Evolutionary conservation across 441 rosid genomes (phyloP).

Genomic region (Erodium texanum): DNA sequence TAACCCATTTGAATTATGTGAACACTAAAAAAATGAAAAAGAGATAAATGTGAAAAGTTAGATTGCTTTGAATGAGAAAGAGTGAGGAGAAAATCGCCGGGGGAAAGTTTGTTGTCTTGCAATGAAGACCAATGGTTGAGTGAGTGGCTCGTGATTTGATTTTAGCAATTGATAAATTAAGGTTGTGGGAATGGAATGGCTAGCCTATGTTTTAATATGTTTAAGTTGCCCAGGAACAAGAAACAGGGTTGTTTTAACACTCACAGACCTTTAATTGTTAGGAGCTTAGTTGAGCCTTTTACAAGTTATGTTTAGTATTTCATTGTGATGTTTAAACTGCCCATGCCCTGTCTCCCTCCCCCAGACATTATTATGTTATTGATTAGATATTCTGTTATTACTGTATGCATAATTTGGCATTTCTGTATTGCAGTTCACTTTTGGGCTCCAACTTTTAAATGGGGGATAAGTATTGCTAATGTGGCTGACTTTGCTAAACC

Average conservation of each 20-base stretch:
- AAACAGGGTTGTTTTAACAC: background rate
- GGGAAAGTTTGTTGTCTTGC: background rate
- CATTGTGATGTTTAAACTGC: background rate
- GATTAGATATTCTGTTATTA: background rate
- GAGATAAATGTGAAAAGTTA: background rate
- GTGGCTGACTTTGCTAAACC: constrained; percentile 79
- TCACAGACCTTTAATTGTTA: background rate
- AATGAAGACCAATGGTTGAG: background rate
- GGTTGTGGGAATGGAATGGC: background rate
- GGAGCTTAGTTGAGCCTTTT: background rate
- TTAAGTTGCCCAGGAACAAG: background rate
- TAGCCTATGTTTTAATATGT: background rate
- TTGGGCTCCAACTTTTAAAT: constrained; percentile 94
- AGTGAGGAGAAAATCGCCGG: background rate
- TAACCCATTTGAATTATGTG: background rate
- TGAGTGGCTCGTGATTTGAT: background rate
- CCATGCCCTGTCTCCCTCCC: background rate
- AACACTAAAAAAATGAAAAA: background rate
- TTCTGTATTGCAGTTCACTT: constrained; percentile 63
- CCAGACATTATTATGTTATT: background rate
- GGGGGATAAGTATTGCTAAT: constrained; percentile 93
- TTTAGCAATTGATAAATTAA: background rate
- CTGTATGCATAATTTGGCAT: background rate
- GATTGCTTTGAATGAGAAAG: background rate
- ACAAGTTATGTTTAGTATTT: background rate